Percentiles rank a stretch among this genome's conserved stretches.
These are phyloP conservation scores for Tilletia horrida DNA, from an alignment of 1,284 basidiomycete species.

Conservation along the genomic window DNA sequence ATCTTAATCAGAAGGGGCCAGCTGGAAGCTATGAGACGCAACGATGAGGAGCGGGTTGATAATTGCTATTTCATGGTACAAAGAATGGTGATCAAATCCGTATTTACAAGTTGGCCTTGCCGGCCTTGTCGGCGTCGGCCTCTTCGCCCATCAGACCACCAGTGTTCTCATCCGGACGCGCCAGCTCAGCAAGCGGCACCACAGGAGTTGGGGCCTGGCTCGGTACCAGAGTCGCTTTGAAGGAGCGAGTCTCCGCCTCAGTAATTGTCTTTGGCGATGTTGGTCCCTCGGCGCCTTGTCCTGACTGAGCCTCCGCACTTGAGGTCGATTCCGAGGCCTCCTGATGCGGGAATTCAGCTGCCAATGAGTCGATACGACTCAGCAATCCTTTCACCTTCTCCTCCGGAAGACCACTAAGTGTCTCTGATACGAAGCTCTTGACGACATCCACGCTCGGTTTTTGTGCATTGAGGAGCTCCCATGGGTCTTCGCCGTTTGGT, in stretches of 20 bases:
- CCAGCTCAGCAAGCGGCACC: conserved; percentile 24
- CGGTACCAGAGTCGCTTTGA: conserved; percentile 65
- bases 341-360: conserved; percentile 60
- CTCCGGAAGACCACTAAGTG: conserved; percentile 53
- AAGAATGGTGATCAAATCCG: background rate
- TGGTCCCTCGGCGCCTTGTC: background rate
- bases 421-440: conserved; percentile 37
- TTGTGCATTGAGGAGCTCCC: conserved; percentile 59
- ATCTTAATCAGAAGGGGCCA: too few relatives aligned
- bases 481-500: conserved; percentile 39
- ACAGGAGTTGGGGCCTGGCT: conserved; percentile 58
- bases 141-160: conserved; percentile 4
- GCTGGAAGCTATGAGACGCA: too few relatives aligned
- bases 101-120: conserved; percentile 11
- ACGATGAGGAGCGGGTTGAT: too few relatives aligned
- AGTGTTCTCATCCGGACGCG: conserved; percentile 1
- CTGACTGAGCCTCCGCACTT: conserved; percentile 39
- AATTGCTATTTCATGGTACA: conserved; percentile 1
- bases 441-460: conserved; percentile 58
- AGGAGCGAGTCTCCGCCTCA: conserved; percentile 64
- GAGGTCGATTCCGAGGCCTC: conserved; percentile 53
- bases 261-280: conserved; percentile 58
- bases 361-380: conserved; percentile 63
- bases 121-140: background rate
- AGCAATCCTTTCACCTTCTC: conserved; percentile 61